A percentile compares a stretch with the other conserved stretches of the same genome.
Conservation (phyloP, 345 rosid genomes). For the Eucalyptus lansdowneana region DNA sequence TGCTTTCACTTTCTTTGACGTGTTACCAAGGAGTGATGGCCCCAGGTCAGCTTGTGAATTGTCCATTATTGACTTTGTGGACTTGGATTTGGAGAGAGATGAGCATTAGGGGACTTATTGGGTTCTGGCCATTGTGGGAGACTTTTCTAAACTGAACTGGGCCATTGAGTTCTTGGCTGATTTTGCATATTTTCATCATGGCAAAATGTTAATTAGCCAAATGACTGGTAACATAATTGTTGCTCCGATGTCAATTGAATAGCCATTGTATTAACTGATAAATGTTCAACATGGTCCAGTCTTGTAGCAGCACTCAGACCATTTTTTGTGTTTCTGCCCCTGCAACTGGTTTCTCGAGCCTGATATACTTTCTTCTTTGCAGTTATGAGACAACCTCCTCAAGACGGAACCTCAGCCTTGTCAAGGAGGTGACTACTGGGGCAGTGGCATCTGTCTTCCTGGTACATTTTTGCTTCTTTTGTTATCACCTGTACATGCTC, state of each 20-base stretch:
- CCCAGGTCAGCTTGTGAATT: not conserved
- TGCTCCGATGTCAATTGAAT: not conserved
- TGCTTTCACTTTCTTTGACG: not conserved
- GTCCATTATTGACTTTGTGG: not conserved
- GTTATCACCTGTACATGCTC: not conserved
- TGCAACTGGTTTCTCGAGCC: not conserved
- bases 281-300: not conserved
- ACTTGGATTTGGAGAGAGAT: not conserved
- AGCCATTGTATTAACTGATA: not conserved
- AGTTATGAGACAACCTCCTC: conserved; percentile 91
- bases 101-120: not conserved
- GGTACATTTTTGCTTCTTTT: conserved; percentile 21
- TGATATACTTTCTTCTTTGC: not conserved
- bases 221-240: not conserved
- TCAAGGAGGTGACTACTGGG: conserved; percentile 62
- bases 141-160: not conserved
- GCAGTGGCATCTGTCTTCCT: conserved; percentile 73
- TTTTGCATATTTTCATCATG: not conserved
- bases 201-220: not conserved
- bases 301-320: not conserved
- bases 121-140: not conserved
- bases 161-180: not conserved
- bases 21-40: not conserved
- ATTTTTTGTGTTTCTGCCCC: not conserved
- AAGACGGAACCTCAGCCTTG: conserved; percentile 54